Base-by-base conservation (phyloP, 1,139 yeast species). In the Pichia sp. region DNA sequence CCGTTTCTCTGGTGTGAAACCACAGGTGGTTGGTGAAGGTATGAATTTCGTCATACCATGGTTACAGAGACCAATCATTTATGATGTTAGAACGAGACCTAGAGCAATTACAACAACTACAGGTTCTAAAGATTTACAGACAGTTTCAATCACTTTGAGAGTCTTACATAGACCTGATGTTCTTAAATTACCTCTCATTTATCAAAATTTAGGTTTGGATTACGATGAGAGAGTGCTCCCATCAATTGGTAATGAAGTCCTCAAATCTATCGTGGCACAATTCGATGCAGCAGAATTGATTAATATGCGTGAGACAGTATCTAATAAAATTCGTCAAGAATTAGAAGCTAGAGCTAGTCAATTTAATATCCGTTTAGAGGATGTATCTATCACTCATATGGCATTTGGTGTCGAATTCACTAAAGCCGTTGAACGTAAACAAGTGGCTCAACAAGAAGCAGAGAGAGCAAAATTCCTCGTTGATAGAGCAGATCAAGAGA, bases 381-480 rank as follows among this genome's bases (percentile, higher is more conserved):
- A 93, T 62, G 98, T 93, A 33, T 85, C 96, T 21, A 93, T 93
- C 48, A 93, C 99, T 17, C 98, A 93, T 64, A 81, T 93, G 88
- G 85, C 96, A 1, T 93, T 93, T 60, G 98, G 98, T 38, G 75
- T 74, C 49, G 99, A 93, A 58, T 93, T 93, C 66, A 93, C 99
- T 40, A 88, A 86, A 63, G 97, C 98, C 18, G 98, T 91, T 40
- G 99, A 93, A 65, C 95, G 86, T 66, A 93, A 93, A 64, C 98
- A 93, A 63, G 93, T 93, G 63, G 98, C 98, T 22, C 98, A 91
- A 66, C 98, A 93, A 64, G 98, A 93, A 57, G 97, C 99, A 18
- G 98, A 93, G 66, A 76, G 98, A 52, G 96, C 97, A 41, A 82
- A 84, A 55, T 93, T 77, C 59, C 70, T 87, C 44, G 99, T 93